Evolutionary conservation across 2,329 filamentous ascomycete species (phyloP).

Genomic region (Tolypocladium album): DNA sequence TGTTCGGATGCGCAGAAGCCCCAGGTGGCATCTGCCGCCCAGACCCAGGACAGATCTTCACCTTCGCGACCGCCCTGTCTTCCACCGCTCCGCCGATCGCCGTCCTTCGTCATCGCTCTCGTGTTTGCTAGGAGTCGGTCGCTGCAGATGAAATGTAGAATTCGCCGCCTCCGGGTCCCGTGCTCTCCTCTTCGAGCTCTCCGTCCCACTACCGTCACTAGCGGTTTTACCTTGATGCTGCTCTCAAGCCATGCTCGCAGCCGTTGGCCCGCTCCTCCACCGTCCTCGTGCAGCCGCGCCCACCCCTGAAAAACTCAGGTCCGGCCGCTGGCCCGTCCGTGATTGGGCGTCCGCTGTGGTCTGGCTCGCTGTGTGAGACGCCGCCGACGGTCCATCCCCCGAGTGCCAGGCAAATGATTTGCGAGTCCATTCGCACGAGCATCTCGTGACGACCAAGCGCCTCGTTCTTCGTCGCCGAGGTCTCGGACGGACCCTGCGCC

Average conservation of each 20-base stretch:
- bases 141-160: background rate
- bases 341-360: background rate
- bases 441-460: background rate
- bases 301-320: background rate
- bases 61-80: background rate
- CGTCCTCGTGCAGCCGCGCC: background rate
- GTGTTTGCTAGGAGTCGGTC: background rate
- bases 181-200: background rate
- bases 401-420: background rate
- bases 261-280: background rate
- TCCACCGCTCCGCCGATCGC: background rate
- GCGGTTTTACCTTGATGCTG: slow-evolving; percentile 1
- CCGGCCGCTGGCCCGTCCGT: background rate
- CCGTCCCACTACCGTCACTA: background rate
- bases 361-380: background rate
- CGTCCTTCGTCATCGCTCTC: background rate
- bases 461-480: background rate
- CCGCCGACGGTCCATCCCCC: background rate
- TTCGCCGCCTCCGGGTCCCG: background rate
- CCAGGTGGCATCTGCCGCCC: background rate
- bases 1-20: background rate
- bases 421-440: background rate
- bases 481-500: background rate
- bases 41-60: background rate
- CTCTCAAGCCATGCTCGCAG: background rate